Percentiles rank a stretch among this genome's conserved stretches.
Evolutionary conservation across 2,329 filamentous ascomycete species (phyloP).

Genomic region (Trichoderma oligosporum): DNA sequence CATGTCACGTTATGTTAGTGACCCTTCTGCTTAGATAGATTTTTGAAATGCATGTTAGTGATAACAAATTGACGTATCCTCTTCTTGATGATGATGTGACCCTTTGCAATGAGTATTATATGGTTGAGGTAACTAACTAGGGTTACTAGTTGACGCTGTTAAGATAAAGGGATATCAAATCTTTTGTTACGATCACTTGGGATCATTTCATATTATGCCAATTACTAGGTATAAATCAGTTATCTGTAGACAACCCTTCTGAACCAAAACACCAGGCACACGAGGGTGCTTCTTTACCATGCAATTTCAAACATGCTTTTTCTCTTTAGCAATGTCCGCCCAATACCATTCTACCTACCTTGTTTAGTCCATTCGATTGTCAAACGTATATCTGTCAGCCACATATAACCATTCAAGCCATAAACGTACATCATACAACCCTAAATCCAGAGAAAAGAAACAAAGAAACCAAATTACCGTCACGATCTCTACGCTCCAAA

Average conservation of each 20-base stretch:
- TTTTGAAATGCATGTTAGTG: too few relatives aligned
- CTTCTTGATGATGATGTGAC: too few relatives aligned
- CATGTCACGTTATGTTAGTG: background rate
- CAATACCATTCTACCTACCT: background rate
- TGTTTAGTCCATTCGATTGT: background rate
- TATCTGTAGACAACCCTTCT: background rate
- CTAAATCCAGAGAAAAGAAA: background rate
- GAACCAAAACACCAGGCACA: background rate
- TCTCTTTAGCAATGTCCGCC: background rate
- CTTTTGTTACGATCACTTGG: too few relatives aligned
- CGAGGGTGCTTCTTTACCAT: background rate
- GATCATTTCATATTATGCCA: too few relatives aligned
- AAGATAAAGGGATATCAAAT: too few relatives aligned
- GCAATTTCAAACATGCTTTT: background rate
- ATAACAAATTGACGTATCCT: too few relatives aligned
- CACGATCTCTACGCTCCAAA: constrained; percentile 34
- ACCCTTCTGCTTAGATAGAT: background rate
- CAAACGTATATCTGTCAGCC: background rate
- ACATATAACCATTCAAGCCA: background rate
- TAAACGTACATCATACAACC: background rate
- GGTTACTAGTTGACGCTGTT: too few relatives aligned
- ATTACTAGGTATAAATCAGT: background rate
- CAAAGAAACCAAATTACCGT: background rate
- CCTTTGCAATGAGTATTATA: too few relatives aligned
- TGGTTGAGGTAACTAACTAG: too few relatives aligned